Evolutionary conservation across 345 rosid species (phyloP).

Genomic region (Camelina laxa): DNA sequence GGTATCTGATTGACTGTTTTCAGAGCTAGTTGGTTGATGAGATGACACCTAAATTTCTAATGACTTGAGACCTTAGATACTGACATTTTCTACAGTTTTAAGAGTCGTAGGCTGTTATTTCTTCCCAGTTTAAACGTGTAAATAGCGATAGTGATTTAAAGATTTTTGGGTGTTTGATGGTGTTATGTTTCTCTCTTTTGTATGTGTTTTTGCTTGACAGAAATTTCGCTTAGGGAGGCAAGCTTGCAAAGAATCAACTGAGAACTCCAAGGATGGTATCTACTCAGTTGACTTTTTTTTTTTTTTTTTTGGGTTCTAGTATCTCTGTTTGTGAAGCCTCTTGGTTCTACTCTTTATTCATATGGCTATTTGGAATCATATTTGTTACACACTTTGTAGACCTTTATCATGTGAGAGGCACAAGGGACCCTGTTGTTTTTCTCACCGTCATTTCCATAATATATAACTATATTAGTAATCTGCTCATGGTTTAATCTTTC

Average conservation of each 20-base stretch:
- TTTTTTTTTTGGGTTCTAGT: neutral
- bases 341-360: neutral
- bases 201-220: slow-evolving; percentile 48
- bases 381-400: slow-evolving; percentile 2
- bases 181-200: slow-evolving; percentile 18
- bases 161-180: slow-evolving; percentile 5
- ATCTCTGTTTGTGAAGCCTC: slow-evolving; percentile 9
- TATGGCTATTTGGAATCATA: slow-evolving; percentile 13
- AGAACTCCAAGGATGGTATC: slow-evolving; percentile 89
- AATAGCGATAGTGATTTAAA: neutral
- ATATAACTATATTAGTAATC: neutral
- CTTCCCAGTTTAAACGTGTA: neutral
- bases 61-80: neutral
- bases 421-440: neutral
- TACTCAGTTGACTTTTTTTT: slow-evolving; percentile 7
- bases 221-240: slow-evolving; percentile 93
- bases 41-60: neutral
- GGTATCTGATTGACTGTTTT: neutral
- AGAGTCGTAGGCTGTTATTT: slow-evolving; percentile 1
- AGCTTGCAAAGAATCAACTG: slow-evolving; percentile 81
- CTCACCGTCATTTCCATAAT: neutral
- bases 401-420: neutral
- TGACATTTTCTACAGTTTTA: neutral
- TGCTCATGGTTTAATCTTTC: neutral
- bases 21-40: slow-evolving; percentile 1